Percentiles rank a stretch among this genome's conserved stretches.
These are phyloP conservation scores for Purpureocillium lavendulum DNA, from an alignment of 2,329 filamentous ascomycete genomes.

Conservation along the genomic window DNA sequence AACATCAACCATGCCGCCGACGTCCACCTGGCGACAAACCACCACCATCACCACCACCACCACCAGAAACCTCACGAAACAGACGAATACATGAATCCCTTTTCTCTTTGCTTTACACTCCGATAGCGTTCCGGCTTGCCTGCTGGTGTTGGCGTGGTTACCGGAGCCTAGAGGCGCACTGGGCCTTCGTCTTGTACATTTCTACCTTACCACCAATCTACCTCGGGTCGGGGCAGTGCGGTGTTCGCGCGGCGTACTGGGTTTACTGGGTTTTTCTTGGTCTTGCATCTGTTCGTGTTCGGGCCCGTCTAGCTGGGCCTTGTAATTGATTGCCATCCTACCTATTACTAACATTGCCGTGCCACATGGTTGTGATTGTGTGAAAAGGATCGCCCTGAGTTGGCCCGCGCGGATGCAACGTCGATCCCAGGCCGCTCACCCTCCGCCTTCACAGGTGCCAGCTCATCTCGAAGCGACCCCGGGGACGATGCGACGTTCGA, in stretches of 20 bases:
- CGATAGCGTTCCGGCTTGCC: neutral
- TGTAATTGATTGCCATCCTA: neutral
- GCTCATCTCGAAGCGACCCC: neutral
- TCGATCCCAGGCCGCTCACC: neutral
- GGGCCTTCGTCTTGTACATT: constrained; percentile 10
- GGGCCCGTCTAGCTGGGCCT: neutral
- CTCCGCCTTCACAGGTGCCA: neutral
- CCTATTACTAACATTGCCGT: too few species aligned
- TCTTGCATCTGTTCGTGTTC: neutral
- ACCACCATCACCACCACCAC: too few species aligned
- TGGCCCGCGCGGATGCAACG: too few species aligned
- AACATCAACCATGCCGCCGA: too few species aligned
- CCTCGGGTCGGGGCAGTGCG: neutral
- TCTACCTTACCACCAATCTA: neutral
- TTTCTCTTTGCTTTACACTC: constrained; percentile 1
- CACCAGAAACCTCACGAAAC: neutral
- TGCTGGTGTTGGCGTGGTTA: constrained; percentile 2
- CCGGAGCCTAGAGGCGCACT: constrained; percentile 5
- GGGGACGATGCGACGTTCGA: neutral
- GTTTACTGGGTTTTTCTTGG: constrained; percentile 1
- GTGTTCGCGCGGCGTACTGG: constrained; percentile 8
- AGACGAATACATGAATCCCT: constrained; percentile 9
- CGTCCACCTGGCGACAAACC: too few species aligned
- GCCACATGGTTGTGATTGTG: too few species aligned
- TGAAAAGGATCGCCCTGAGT: too few species aligned